Evolutionary conservation across 2,329 filamentous ascomycete genomes (phyloP).

Genomic region (Aspergillus proliferans): DNA sequence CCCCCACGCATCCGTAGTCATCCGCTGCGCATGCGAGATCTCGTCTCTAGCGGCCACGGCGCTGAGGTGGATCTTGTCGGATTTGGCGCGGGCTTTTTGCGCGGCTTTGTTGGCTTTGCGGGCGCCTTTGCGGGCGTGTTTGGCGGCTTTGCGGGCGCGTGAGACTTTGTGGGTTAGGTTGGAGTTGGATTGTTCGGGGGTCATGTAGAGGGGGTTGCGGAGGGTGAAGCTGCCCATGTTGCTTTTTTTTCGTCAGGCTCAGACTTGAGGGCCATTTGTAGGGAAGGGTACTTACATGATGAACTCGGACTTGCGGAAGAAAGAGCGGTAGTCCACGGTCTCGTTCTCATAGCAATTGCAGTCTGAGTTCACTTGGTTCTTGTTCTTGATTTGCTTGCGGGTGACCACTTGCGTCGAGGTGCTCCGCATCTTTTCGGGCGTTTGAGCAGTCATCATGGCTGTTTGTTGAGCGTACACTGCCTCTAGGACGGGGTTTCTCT

Average conservation of each 20-base stretch:
- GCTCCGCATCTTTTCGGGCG: no score
- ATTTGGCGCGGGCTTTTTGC: not conserved
- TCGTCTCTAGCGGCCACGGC: not conserved
- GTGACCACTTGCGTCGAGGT: not conserved
- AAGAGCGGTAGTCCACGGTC: not conserved
- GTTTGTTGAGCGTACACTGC: not conserved
- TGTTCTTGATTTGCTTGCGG: not conserved
- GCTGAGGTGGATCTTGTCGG: not conserved
- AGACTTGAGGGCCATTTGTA: no score
- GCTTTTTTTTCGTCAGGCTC: not conserved
- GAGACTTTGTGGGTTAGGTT: not conserved
- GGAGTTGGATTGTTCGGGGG: not conserved
- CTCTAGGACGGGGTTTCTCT: not conserved
- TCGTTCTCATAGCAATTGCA: not conserved
- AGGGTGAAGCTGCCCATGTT: not conserved
- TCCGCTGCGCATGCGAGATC: not conserved
- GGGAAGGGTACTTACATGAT: not conserved
- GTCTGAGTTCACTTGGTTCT: not conserved
- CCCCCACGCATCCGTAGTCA: not conserved
- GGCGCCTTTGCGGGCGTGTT: not conserved
- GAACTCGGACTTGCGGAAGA: not conserved
- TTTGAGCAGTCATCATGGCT: not conserved
- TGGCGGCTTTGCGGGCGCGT: not conserved
- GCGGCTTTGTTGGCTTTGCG: not conserved
- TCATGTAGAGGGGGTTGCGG: not conserved